Percentiles rank a stretch among this genome's conserved stretches.
phyloP scores from a whole-genome alignment of 192 early-diverging fungal species.

The Podila epigama region DNA sequence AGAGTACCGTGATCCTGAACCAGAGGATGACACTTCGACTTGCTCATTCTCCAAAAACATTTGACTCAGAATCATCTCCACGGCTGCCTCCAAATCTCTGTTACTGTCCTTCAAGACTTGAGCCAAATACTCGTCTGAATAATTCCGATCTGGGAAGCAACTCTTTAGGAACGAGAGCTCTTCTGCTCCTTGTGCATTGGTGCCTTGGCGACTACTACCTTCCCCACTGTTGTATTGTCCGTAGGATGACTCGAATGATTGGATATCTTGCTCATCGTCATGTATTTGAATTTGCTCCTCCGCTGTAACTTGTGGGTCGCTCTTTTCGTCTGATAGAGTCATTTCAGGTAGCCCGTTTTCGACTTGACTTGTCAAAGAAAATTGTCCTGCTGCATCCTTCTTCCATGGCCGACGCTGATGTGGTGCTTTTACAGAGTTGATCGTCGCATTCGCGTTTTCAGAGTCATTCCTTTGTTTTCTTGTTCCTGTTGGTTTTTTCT shows the following conservation, averaged over 20 bases:
- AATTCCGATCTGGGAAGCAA: constrained; percentile 34
- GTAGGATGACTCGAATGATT: too few species aligned
- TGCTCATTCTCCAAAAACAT: constrained; percentile 49
- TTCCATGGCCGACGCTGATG: constrained; percentile 13
- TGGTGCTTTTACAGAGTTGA: background rate
- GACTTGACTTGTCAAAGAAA: background rate
- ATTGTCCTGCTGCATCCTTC: background rate
- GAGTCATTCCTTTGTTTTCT: background rate
- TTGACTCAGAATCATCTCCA: constrained; percentile 38
- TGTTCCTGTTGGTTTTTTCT: background rate
- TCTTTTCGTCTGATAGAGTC: background rate
- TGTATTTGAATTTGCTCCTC: too few species aligned
- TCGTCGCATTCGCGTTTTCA: background rate
- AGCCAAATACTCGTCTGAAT: constrained; percentile 36
- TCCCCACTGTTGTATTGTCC: background rate
- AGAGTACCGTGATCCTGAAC: constrained; percentile 28
- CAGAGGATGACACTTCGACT: constrained; percentile 34
- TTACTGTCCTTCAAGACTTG: constrained; percentile 28
- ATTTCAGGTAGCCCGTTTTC: background rate
- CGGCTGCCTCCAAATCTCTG: constrained; percentile 20
- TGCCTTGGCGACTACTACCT: background rate
- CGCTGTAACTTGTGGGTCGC: too few species aligned
- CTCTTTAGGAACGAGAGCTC: constrained; percentile 42
- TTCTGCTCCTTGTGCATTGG: background rate
- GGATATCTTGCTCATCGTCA: too few species aligned